These are phyloP conservation scores for Trichoderma polysporum DNA, from an alignment of 2,329 filamentous ascomycete genomes.

Conservation along the genomic window DNA sequence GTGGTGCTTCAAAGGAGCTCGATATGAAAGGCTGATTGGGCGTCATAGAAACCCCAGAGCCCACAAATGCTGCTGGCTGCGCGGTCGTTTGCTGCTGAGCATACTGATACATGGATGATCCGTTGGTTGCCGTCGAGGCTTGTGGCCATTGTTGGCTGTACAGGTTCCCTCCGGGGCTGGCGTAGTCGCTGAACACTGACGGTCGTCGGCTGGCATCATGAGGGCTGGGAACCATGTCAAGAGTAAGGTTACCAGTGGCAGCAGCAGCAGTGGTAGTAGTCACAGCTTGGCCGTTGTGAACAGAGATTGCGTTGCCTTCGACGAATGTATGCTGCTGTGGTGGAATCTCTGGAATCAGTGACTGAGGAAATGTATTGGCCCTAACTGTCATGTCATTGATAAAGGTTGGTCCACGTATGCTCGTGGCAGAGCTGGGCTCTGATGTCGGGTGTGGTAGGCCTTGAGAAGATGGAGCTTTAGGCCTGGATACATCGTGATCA, in stretches of 20 bases:
- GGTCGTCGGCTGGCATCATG: conserved; percentile 49
- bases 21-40: conserved; percentile 37
- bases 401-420: conserved; percentile 37
- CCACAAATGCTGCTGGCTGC: conserved; percentile 34
- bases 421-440: conserved; percentile 38
- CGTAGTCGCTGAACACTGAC: conserved; percentile 49
- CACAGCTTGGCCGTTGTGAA: conserved; percentile 33
- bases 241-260: conserved; percentile 36
- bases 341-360: conserved; percentile 45
- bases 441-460: conserved; percentile 35
- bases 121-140: conserved; percentile 42
- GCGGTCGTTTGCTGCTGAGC: conserved; percentile 39
- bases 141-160: conserved; percentile 49
- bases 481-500: conserved; percentile 39
- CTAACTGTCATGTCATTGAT: conserved; percentile 48
- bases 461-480: conserved; percentile 36
- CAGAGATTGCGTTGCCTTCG: conserved; percentile 38
- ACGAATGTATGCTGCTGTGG: conserved; percentile 44
- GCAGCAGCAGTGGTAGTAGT: conserved; percentile 37
- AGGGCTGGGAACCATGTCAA: conserved; percentile 48
- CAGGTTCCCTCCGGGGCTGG: conserved; percentile 40
- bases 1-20: conserved; percentile 36
- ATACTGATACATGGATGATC: conserved; percentile 48
- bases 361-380: conserved; percentile 40
- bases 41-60: conserved; percentile 34